Conservation (phyloP, 2,329 filamentous ascomycete genomes). For the Dendryphion nanum region DNA sequence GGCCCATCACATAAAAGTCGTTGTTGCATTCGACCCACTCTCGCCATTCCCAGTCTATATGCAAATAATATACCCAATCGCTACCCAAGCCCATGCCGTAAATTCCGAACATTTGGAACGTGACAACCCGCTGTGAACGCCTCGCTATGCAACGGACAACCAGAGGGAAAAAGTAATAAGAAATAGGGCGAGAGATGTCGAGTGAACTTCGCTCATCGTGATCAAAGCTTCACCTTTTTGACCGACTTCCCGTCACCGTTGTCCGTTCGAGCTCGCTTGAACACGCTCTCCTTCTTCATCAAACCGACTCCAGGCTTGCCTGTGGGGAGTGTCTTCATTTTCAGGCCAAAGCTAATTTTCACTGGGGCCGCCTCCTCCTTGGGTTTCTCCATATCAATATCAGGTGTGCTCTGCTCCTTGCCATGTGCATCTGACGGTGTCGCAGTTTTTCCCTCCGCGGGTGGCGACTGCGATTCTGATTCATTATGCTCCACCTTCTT, state of each 20-base stretch:
- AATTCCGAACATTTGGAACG: no score
- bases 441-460: constrained; percentile 44
- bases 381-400: constrained; percentile 67
- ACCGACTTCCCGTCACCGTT: constrained; percentile 22
- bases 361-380: constrained; percentile 39
- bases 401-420: constrained; percentile 55
- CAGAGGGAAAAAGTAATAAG: no score
- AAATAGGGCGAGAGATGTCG: no score
- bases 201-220: no score
- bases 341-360: constrained; percentile 34
- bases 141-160: no score
- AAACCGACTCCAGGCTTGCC: constrained; percentile 27
- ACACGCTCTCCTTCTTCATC: constrained; percentile 38
- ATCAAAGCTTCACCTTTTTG: constrained; percentile 36
- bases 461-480: constrained; percentile 34
- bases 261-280: constrained; percentile 35
- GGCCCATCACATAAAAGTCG: no score
- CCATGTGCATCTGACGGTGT: constrained; percentile 39
- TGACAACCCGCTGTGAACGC: no score
- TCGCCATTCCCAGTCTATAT: no score
- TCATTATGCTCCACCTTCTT: constrained; percentile 49
- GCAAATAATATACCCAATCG: no score
- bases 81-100: no score
- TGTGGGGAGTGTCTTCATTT: constrained; percentile 24
- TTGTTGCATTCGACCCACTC: no score